These are phyloP conservation scores for Termitomyces sp. DNA, from an alignment of 768 basidiomycete genomes.

Conservation along the genomic window DNA sequence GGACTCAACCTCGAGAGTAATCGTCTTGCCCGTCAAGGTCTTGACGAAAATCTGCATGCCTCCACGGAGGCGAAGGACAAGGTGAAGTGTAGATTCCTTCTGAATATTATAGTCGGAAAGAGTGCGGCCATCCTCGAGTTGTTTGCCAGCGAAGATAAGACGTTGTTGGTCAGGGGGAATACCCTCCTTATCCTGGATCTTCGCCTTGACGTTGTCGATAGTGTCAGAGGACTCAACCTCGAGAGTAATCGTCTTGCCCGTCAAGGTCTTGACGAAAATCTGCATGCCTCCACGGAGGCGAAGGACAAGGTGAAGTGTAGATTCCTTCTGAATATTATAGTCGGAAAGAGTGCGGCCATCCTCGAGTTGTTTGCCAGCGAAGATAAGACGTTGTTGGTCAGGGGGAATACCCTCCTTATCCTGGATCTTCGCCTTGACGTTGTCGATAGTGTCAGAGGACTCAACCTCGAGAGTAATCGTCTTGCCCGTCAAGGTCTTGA, in stretches of 20 bases:
- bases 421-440: conserved; percentile 89
- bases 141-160: conserved; percentile 90
- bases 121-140: conserved; percentile 87
- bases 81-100: conserved; percentile 81
- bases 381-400: conserved; percentile 89
- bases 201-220: conserved; percentile 84
- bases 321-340: conserved; percentile 95
- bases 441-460: conserved; percentile 83
- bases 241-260: conserved; percentile 90
- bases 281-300: conserved; percentile 92
- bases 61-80: conserved; percentile 81
- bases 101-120: conserved; percentile 89
- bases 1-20: conserved; percentile 89
- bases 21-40: conserved; percentile 86
- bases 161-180: conserved; percentile 87
- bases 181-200: conserved; percentile 91
- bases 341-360: conserved; percentile 88
- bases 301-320: conserved; percentile 82
- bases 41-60: conserved; percentile 93
- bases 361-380: conserved; percentile 93
- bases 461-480: conserved; percentile 90
- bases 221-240: conserved; percentile 86
- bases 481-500: conserved; percentile 82
- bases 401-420: conserved; percentile 87
- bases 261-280: conserved; percentile 77